A percentile compares a stretch with the other conserved stretches of the same genome.
Evolutionary conservation across 2,329 filamentous ascomycete species (phyloP).

Genomic region (Cordyceps militaris): DNA sequence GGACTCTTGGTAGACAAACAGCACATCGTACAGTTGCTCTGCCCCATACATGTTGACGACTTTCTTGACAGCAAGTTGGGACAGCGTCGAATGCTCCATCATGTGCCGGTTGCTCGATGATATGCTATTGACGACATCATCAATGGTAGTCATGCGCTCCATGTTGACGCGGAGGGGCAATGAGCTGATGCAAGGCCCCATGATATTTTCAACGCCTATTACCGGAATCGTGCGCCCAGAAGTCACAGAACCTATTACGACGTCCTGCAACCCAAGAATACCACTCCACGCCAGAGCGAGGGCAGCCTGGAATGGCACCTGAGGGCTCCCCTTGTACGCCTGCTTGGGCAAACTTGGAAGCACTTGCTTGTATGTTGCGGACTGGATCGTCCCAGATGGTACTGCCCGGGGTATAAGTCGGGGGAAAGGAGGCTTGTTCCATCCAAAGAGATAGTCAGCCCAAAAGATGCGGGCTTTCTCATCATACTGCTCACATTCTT

Average conservation of each 20-base stretch:
- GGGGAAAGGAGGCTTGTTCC: constrained; percentile 49
- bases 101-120: constrained; percentile 60
- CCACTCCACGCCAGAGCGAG: constrained; percentile 58
- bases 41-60: constrained; percentile 46
- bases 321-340: constrained; percentile 38
- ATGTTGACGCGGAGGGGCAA: constrained; percentile 64
- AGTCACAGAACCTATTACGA: constrained; percentile 70
- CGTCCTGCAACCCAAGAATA: constrained; percentile 57
- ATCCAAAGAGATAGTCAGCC: constrained; percentile 55
- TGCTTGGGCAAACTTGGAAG: neutral
- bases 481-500: constrained; percentile 21
- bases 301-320: constrained; percentile 70
- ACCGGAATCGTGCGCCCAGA: constrained; percentile 75
- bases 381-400: neutral
- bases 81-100: constrained; percentile 55
- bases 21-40: constrained; percentile 62
- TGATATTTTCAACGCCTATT: constrained; percentile 59
- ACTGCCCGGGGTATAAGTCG: constrained; percentile 24
- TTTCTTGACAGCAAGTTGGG: constrained; percentile 64
- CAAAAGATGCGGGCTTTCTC: constrained; percentile 56
- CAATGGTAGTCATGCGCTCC: constrained; percentile 39
- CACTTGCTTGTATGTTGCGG: neutral
- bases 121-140: constrained; percentile 56
- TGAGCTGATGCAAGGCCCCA: constrained; percentile 74
- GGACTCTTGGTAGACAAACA: constrained; percentile 82